Percentiles rank a stretch among this genome's conserved stretches.
Conservation (phyloP, 2,329 filamentous ascomycete species). For the Lachnellula arida region DNA sequence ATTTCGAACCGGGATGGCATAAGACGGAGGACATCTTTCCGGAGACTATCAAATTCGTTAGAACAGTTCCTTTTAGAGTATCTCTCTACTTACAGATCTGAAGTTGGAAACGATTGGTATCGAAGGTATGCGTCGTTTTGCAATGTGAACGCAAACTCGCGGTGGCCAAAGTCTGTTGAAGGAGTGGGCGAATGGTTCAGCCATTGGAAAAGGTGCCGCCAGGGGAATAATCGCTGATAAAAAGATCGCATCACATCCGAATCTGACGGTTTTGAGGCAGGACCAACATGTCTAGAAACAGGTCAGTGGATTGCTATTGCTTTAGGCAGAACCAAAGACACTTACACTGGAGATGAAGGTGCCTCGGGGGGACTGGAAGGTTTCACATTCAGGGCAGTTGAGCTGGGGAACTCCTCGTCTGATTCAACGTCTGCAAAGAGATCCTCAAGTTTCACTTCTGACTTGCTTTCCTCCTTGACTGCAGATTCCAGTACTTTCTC, state of each 20-base stretch:
- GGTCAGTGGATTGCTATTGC: conserved; percentile 5
- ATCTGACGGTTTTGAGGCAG: conserved; percentile 54
- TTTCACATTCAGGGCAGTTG: conserved; percentile 36
- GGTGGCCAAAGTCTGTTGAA: conserved; percentile 81
- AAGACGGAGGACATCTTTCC: conserved; percentile 83
- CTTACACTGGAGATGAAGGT: conserved; percentile 43
- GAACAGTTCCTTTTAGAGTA: background rate
- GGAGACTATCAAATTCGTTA: conserved; percentile 51
- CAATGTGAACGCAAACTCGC: conserved; percentile 95
- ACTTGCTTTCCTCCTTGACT: conserved; percentile 27
- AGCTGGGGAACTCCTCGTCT: conserved; percentile 57
- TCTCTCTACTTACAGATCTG: conserved; percentile 48
- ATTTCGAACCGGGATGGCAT: conserved; percentile 97
- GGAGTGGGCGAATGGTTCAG: conserved; percentile 88
- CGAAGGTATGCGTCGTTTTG: conserved; percentile 87
- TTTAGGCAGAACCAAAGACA: background rate
- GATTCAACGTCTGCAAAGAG: conserved; percentile 55
- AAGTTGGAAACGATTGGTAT: conserved; percentile 74
- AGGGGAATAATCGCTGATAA: conserved; percentile 93
- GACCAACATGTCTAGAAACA: conserved; percentile 30
- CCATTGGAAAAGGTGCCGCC: conserved; percentile 94
- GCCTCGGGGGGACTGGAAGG: conserved; percentile 40
- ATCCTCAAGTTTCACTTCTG: conserved; percentile 52
- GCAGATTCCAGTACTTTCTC: background rate
- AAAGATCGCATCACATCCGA: conserved; percentile 87